A percentile compares a stretch with the other conserved stretches of the same genome.
Conservation (phyloP, 2,329 filamentous ascomycete species). For the Colletotrichum trifolii region DNA sequence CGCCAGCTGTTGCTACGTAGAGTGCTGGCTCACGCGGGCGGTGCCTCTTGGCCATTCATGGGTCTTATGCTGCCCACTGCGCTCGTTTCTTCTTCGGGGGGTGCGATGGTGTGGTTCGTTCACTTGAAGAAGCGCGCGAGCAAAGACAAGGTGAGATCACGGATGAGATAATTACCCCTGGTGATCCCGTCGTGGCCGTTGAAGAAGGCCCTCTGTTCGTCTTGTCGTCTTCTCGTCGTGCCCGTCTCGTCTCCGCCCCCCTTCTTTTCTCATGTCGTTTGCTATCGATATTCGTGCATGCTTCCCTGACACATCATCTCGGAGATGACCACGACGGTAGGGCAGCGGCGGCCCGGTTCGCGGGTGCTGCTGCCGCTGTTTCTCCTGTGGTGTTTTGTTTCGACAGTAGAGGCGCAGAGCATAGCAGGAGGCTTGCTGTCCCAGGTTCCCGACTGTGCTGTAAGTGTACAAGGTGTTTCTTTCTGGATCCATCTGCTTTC, state of each 20-base stretch:
- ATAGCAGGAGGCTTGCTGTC: constrained; percentile 10
- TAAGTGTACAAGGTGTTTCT: constrained; percentile 12
- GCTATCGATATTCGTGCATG: constrained; percentile 8
- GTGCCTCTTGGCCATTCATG: constrained; percentile 9
- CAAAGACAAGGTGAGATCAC: background rate
- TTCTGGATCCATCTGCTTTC: background rate
- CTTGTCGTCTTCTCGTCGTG: background rate
- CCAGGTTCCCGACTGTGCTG: constrained; percentile 21
- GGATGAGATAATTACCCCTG: constrained; percentile 7
- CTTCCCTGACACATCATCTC: constrained; percentile 17
- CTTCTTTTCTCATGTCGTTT: background rate
- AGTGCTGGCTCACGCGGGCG: background rate
- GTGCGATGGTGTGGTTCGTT: background rate
- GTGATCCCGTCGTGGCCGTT: background rate
- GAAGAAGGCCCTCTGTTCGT: background rate
- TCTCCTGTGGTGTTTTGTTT: background rate
- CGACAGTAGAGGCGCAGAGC: constrained; percentile 23
- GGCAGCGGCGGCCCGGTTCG: constrained; percentile 17
- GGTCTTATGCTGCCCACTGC: constrained; percentile 24
- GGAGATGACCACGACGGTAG: constrained; percentile 24
- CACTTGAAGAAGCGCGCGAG: constrained; percentile 6
- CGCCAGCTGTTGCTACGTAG: no score
- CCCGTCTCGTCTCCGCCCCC: background rate
- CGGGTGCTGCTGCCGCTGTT: constrained; percentile 20
- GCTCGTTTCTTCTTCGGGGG: constrained; percentile 2